Conservation (phyloP, 495 filamentous ascomycete genomes). For the Cairneyella variabilis region DNA sequence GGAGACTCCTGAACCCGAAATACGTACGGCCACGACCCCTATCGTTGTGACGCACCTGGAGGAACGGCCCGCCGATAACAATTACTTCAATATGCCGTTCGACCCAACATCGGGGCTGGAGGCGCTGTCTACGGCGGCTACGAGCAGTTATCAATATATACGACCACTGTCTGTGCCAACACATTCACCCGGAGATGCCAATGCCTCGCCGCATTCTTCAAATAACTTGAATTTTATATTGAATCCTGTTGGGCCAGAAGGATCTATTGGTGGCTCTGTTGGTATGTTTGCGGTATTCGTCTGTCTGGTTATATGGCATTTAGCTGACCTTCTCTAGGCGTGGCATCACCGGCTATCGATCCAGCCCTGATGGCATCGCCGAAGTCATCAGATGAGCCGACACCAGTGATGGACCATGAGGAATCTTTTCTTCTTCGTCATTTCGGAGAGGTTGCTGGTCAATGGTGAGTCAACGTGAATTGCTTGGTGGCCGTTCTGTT, state of each 20-base stretch:
- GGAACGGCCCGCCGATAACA: slow-evolving; percentile 25
- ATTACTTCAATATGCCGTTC: slow-evolving; percentile 11
- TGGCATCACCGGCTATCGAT: slow-evolving; percentile 17
- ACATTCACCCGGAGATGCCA: slow-evolving; percentile 9
- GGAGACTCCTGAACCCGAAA: slow-evolving; percentile 36
- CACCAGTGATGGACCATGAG: slow-evolving; percentile 50
- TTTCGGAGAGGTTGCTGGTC: slow-evolving; percentile 56
- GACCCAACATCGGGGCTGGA: slow-evolving; percentile 49
- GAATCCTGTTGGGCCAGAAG: slow-evolving; percentile 45
- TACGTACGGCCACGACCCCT: slow-evolving; percentile 32
- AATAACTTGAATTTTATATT: slow-evolving; percentile 57
- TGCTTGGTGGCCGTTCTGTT: too few relatives aligned
- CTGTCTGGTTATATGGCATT: too few relatives aligned
- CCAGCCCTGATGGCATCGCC: slow-evolving; percentile 10
- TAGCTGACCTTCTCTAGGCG: too few relatives aligned
- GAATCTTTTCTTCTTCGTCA: slow-evolving; percentile 57
- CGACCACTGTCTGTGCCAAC: slow-evolving; percentile 10
- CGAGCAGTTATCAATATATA: slow-evolving; percentile 35
- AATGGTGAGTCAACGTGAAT: slow-evolving; percentile 45
- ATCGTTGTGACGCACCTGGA: slow-evolving; percentile 12
- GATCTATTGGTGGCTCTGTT: slow-evolving; percentile 10
- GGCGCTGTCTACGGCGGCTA: slow-evolving; percentile 53
- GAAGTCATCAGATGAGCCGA: slow-evolving; percentile 2
- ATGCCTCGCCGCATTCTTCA: slow-evolving; percentile 26
- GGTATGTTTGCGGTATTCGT: too few relatives aligned